Percentiles rank a stretch among this genome's conserved stretches.
Conservation (phyloP, 225 moss, liverwort and hornwort genomes). For the Polytrichum formosum region DNA sequence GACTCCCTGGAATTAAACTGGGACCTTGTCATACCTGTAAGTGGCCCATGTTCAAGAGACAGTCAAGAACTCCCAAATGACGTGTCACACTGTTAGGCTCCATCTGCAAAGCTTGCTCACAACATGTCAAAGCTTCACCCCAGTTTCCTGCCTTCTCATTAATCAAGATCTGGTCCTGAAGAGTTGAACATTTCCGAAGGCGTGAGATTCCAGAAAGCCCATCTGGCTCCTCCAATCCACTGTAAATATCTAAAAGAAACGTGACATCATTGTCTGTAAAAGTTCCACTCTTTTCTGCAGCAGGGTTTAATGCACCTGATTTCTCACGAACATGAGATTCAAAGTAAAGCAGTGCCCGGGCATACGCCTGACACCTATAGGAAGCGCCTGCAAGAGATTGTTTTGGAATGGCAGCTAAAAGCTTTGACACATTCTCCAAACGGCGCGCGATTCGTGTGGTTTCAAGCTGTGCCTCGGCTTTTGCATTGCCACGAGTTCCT, state of each 20-base stretch:
- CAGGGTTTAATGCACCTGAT: constrained; percentile 91
- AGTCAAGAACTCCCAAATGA: constrained; percentile 89
- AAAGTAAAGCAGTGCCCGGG: constrained; percentile 91
- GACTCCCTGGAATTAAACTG: no score
- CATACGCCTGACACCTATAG: constrained; percentile 94
- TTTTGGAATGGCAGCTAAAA: constrained; percentile 94
- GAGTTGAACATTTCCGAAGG: constrained; percentile 72
- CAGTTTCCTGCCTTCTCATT: constrained; percentile 99
- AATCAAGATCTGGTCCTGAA: constrained; percentile 95
- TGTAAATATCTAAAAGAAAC: constrained; percentile 88
- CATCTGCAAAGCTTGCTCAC: constrained; percentile 99
- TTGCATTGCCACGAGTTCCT: constrained; percentile 60
- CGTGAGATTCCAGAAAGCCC: constrained; percentile 93
- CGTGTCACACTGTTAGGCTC: constrained; percentile 85
- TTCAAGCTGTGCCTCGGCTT: constrained; percentile 54
- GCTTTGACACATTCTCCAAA: constrained; percentile 71
- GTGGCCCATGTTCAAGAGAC: constrained; percentile 98
- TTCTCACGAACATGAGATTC: constrained; percentile 92
- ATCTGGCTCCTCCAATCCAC: constrained; percentile 96
- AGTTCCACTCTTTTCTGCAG: constrained; percentile 79
- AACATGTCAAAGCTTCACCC: constrained; percentile 93
- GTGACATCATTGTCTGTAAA: constrained; percentile 94
- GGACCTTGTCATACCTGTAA: constrained; percentile 49
- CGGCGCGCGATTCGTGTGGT: constrained; percentile 58
- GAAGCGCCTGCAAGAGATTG: constrained; percentile 94